Evolutionary conservation across 139 green algal species (phyloP).

Genomic region (Coelastrella sp.): DNA sequence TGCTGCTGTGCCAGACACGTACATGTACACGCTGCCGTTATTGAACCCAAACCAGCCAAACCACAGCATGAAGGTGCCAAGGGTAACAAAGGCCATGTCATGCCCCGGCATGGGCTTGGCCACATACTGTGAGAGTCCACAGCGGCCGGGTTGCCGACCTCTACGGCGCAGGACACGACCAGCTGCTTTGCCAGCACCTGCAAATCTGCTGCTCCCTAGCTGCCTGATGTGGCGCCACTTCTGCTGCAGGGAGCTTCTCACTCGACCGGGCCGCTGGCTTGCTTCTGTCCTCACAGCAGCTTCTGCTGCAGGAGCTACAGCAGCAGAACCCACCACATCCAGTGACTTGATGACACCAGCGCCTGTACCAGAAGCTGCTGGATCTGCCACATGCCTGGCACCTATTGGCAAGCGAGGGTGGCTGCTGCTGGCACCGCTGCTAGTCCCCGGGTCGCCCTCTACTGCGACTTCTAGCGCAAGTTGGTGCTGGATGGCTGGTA

Average conservation of each 20-base stretch:
- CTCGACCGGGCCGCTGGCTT: neutral
- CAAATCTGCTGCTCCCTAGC: neutral
- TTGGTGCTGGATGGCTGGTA: neutral
- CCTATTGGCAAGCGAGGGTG: neutral
- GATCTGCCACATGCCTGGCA: neutral
- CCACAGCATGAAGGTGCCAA: constrained; percentile 65
- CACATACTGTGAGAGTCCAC: neutral
- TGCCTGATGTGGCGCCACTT: neutral
- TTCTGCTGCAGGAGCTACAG: neutral
- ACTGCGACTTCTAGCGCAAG: neutral
- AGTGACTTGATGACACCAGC: neutral
- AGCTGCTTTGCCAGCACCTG: neutral
- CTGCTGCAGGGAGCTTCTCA: neutral
- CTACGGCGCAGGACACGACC: neutral
- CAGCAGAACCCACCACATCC: neutral
- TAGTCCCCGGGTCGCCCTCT: neutral
- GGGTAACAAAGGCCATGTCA: constrained; percentile 56
- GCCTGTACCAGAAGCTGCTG: neutral
- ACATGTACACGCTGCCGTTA: constrained; percentile 60
- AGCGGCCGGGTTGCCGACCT: neutral
- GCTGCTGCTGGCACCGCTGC: constrained; percentile 21
- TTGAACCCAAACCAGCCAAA: constrained; percentile 68
- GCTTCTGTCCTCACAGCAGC: neutral
- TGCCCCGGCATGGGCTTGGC: constrained; percentile 60
- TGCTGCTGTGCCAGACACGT: constrained; percentile 9